A percentile compares a stretch with the other conserved stretches of the same genome.
Evolutionary conservation across 2,329 filamentous ascomycete genomes (phyloP).

Genomic region (Alternaria sp.): DNA sequence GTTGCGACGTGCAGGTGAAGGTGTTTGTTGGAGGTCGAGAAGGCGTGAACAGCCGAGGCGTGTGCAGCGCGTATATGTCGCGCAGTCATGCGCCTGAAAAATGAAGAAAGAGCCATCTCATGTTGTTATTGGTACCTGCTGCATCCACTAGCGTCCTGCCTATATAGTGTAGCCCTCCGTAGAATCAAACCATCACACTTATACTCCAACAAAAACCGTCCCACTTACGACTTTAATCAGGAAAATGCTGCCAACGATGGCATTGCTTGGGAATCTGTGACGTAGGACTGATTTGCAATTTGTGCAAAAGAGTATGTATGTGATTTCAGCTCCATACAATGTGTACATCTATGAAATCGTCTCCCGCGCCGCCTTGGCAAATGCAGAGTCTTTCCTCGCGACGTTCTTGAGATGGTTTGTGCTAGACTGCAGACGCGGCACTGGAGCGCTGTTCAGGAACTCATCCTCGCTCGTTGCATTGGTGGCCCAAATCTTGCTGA

Average conservation of each 20-base stretch:
- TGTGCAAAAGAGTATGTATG: neutral
- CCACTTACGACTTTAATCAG: neutral
- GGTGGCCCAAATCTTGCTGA: constrained; percentile 90
- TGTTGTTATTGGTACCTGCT: too few species aligned
- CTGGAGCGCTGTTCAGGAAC: constrained; percentile 37
- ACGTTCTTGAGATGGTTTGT: constrained; percentile 32
- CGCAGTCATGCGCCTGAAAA: constrained; percentile 24
- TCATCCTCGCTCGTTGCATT: constrained; percentile 64
- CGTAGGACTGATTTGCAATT: neutral
- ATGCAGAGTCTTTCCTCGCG: constrained; percentile 25
- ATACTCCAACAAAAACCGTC: too few species aligned
- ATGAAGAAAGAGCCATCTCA: too few species aligned
- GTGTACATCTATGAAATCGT: constrained; percentile 24
- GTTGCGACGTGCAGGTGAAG: constrained; percentile 2
- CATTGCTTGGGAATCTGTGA: neutral
- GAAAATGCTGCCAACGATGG: neutral
- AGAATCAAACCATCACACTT: too few species aligned
- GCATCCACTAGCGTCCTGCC: too few species aligned
- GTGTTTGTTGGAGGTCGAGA: constrained; percentile 22
- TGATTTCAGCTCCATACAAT: constrained; percentile 1
- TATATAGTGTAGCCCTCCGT: too few species aligned
- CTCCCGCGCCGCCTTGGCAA: constrained; percentile 18
- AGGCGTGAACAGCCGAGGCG: constrained; percentile 30
- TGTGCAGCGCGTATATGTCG: constrained; percentile 29
- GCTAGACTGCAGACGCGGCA: constrained; percentile 33